Evolutionary conservation across 1,284 basidiomycete genomes (phyloP).

Genomic region (Trametes versicolor): DNA sequence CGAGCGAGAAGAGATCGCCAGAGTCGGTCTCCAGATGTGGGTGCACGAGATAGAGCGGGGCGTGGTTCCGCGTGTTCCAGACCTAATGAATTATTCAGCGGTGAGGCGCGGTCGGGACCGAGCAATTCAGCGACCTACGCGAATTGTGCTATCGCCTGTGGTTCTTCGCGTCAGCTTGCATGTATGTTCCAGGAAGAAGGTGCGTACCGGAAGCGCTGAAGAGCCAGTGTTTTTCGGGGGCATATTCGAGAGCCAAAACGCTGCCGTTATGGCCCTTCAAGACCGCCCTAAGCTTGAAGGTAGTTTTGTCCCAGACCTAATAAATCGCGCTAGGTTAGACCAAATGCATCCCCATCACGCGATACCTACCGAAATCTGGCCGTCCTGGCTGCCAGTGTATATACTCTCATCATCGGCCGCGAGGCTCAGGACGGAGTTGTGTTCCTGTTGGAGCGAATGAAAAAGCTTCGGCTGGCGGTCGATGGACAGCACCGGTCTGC

Average conservation of each 20-base stretch:
- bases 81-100: slow-evolving; percentile 51
- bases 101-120: not conserved
- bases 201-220: slow-evolving; percentile 81
- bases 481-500: slow-evolving; percentile 29
- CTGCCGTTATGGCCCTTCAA: slow-evolving; percentile 89
- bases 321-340: slow-evolving; percentile 35
- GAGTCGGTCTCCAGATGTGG: slow-evolving; percentile 87
- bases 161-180: slow-evolving; percentile 10
- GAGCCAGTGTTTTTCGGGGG: slow-evolving; percentile 82
- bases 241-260: slow-evolving; percentile 85
- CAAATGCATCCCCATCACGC: not conserved
- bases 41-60: slow-evolving; percentile 80
- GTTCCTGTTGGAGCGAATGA: slow-evolving; percentile 76
- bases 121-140: slow-evolving; percentile 58
- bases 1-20: slow-evolving; percentile 92
- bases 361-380: slow-evolving; percentile 72
- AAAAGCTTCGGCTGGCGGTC: slow-evolving; percentile 48
- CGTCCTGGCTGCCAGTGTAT: slow-evolving; percentile 86
- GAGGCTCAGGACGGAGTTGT: slow-evolving; percentile 79
- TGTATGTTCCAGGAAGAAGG: slow-evolving; percentile 30
- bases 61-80: slow-evolving; percentile 83
- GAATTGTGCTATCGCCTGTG: slow-evolving; percentile 84
- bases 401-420: slow-evolving; percentile 79
- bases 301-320: slow-evolving; percentile 85
- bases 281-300: slow-evolving; percentile 75